A percentile compares a stretch with the other conserved stretches of the same genome.
These are phyloP conservation scores for Meira miltonrushii DNA, from an alignment of 1,284 basidiomycete genomes.

Conservation along the genomic window DNA sequence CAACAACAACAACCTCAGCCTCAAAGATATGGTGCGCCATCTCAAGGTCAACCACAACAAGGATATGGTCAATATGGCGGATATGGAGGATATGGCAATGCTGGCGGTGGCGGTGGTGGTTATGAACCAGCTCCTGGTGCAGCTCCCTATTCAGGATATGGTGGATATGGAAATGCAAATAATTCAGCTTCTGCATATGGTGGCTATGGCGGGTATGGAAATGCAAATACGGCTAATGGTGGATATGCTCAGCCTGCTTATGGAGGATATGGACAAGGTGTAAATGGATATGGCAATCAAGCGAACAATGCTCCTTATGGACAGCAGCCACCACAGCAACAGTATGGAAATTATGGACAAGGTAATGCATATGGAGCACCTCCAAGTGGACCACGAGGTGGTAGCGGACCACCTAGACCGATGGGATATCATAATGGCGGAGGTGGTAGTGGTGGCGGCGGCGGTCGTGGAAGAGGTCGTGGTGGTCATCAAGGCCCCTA, in stretches of 20 bases:
- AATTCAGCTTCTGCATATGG: not conserved
- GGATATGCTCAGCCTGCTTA: too few species aligned
- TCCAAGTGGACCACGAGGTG: not conserved
- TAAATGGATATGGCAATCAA: too few species aligned
- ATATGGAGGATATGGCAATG: not conserved
- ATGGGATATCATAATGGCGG: not conserved
- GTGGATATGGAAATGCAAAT: not conserved
- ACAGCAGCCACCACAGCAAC: not conserved
- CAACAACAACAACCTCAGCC: too few species aligned
- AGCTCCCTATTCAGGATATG: not conserved
- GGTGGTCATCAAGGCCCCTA: not conserved
- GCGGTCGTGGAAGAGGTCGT: not conserved
- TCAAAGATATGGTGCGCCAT: too few species aligned
- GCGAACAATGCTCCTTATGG: not conserved
- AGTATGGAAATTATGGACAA: not conserved
- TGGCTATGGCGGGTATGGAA: not conserved
- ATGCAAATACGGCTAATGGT: too few species aligned
- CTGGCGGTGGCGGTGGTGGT: slow-evolving; percentile 2
- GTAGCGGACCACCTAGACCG: not conserved
- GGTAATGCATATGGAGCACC: not conserved
- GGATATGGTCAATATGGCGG: not conserved
- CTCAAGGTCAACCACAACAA: too few species aligned
- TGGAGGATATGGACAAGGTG: too few species aligned
- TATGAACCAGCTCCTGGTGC: not conserved
- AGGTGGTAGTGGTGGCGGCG: not conserved